These are phyloP conservation scores for Pistacia atlantica DNA, from an alignment of 345 rosid species.

Conservation along the genomic window DNA sequence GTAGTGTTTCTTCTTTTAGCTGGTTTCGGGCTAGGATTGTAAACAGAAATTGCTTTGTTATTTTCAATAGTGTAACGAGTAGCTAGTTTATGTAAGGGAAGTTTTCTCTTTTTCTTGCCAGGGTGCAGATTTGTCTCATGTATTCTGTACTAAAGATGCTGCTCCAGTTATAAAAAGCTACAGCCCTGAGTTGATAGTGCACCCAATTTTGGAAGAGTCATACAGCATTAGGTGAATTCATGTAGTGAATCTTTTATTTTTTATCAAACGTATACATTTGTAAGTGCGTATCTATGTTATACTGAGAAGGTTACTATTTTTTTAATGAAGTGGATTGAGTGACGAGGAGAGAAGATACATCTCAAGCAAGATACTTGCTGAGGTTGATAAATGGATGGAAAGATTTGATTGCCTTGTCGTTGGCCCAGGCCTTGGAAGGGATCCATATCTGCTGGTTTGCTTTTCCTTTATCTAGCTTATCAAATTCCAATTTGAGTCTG, in stretches of 20 bases:
- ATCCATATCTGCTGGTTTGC: constrained; percentile 78
- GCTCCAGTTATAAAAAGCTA: constrained; percentile 93
- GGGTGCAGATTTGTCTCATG: constrained; percentile 99
- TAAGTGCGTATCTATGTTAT: not conserved
- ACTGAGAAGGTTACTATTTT: constrained; percentile 18
- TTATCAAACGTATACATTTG: not conserved
- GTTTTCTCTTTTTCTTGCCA: constrained; percentile 24
- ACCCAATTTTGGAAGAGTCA: constrained; percentile 87
- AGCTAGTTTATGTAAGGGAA: constrained; percentile 15
- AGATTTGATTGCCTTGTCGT: constrained; percentile 94
- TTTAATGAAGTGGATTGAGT: constrained; percentile 33
- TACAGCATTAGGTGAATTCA: constrained; percentile 61
- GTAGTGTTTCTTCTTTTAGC: not conserved
- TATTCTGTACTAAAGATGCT: constrained; percentile 96
- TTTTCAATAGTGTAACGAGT: not conserved
- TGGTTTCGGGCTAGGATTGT: not conserved
- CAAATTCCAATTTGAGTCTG: not conserved
- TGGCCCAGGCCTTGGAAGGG: constrained; percentile 99
- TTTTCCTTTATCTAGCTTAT: constrained; percentile 16
- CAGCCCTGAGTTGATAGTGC: constrained; percentile 96
- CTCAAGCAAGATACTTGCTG: constrained; percentile 61
- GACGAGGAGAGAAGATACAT: constrained; percentile 53
- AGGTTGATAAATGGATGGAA: constrained; percentile 89
- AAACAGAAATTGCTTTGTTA: not conserved
- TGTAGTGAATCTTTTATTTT: not conserved